phyloP scores from a whole-genome alignment of 768 basidiomycete genomes.

The Leccinum variicolor region DNA sequence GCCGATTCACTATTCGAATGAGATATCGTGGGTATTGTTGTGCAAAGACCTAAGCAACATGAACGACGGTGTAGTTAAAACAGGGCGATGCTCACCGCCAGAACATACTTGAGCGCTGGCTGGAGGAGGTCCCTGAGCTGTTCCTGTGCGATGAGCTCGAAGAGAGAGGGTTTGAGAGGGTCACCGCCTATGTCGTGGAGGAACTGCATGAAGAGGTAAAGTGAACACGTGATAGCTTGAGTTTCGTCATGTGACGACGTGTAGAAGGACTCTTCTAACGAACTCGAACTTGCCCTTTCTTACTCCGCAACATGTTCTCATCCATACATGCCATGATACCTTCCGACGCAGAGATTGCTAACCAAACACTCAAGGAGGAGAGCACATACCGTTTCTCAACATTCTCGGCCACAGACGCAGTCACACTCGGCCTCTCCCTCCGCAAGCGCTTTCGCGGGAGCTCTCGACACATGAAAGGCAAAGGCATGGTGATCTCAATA shows the following conservation, averaged over 20 bases:
- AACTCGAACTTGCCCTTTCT: slow-evolving; percentile 1
- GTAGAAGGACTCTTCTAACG: not conserved
- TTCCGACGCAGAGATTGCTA: slow-evolving; percentile 70
- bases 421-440: slow-evolving; percentile 74
- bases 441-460: slow-evolving; percentile 81
- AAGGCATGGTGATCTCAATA: slow-evolving; percentile 78
- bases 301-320: slow-evolving; percentile 50
- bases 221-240: slow-evolving; percentile 24
- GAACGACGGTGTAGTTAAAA: not conserved
- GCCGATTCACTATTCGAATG: slow-evolving; percentile 84
- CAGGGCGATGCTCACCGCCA: slow-evolving; percentile 59
- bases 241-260: slow-evolving; percentile 25
- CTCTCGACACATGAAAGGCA: slow-evolving; percentile 68
- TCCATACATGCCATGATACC: slow-evolving; percentile 60
- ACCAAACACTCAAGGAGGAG: slow-evolving; percentile 69
- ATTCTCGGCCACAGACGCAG: slow-evolving; percentile 75
- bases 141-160: slow-evolving; percentile 91
- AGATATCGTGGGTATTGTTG: slow-evolving; percentile 93
- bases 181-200: slow-evolving; percentile 74
- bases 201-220: slow-evolving; percentile 60
- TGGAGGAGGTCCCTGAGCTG: slow-evolving; percentile 90
- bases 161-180: slow-evolving; percentile 75
- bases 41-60: slow-evolving; percentile 74
- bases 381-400: slow-evolving; percentile 64
- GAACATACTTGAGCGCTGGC: slow-evolving; percentile 90